These are phyloP conservation scores for Hagleromyces aurorensis DNA, from an alignment of 805 yeast genomes.

Conservation along the genomic window DNA sequence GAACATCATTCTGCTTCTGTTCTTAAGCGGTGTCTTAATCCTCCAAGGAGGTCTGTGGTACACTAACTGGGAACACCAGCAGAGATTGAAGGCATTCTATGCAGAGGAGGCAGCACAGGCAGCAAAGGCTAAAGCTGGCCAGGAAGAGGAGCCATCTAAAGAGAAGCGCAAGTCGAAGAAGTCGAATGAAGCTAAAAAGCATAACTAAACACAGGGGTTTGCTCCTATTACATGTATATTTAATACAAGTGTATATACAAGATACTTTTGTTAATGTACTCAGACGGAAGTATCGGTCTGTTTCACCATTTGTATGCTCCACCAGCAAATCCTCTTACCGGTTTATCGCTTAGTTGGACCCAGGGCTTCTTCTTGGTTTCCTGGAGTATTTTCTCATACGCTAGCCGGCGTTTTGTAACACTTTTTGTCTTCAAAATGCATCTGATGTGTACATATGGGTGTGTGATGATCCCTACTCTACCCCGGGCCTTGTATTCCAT, in stretches of 20 bases:
- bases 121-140: conserved; percentile 2
- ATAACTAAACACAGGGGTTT: conserved; percentile 2
- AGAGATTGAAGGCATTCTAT: conserved; percentile 30
- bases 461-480: conserved; percentile 69
- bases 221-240: neutral
- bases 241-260: conserved; percentile 11
- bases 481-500: conserved; percentile 86
- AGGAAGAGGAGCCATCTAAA: conserved; percentile 4
- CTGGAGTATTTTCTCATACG: conserved; percentile 48
- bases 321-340: conserved; percentile 41
- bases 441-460: conserved; percentile 73
- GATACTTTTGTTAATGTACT: conserved; percentile 6
- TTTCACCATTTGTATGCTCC: conserved; percentile 52
- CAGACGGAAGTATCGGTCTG: too few relatives aligned
- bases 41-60: conserved; percentile 87
- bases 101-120: conserved; percentile 27
- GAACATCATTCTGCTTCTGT: conserved; percentile 62
- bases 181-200: conserved; percentile 3
- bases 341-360: conserved; percentile 37
- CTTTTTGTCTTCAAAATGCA: conserved; percentile 59
- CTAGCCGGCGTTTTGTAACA: conserved; percentile 52
- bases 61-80: conserved; percentile 55
- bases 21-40: conserved; percentile 69
- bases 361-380: conserved; percentile 45
- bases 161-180: conserved; percentile 10